Conservation (phyloP, 768 basidiomycete genomes). For the Mycena leptocephala region DNA sequence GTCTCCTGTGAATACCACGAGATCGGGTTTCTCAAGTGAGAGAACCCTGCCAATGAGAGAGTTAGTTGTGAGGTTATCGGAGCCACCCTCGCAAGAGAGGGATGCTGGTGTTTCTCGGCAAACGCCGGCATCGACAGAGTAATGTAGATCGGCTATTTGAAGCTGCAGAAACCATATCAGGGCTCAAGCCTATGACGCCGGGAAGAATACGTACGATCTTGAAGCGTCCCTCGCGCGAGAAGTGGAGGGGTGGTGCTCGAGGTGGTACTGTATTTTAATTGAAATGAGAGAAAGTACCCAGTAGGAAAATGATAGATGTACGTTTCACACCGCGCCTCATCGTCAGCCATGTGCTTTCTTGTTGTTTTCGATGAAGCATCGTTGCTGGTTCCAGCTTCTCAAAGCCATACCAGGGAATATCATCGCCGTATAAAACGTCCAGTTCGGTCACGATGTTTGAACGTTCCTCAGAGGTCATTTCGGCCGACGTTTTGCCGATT, state of each 20-base stretch:
- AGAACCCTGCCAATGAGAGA: conserved; percentile 79
- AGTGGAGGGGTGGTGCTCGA: conserved; percentile 84
- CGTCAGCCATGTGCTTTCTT: conserved; percentile 75
- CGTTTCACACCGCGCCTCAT: conserved; percentile 84
- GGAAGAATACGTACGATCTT: conserved; percentile 63
- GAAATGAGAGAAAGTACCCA: conserved; percentile 16
- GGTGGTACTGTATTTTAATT: conserved; percentile 68
- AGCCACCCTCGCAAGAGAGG: conserved; percentile 64
- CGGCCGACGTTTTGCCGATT: conserved; percentile 72
- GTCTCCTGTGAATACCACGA: conserved; percentile 95
- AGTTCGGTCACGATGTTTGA: conserved; percentile 88
- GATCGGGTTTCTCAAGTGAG: conserved; percentile 88
- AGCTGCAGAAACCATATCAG: conserved; percentile 45
- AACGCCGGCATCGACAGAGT: conserved; percentile 82
- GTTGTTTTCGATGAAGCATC: conserved; percentile 57
- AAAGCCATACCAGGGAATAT: conserved; percentile 90
- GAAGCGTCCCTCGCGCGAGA: conserved; percentile 88
- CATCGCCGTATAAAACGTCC: conserved; percentile 92
- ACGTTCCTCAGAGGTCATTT: conserved; percentile 74
- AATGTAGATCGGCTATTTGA: conserved; percentile 96
- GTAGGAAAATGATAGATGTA: conserved; percentile 51
- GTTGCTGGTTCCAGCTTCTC: conserved; percentile 78
- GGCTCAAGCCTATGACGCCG: not conserved
- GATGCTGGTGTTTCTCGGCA: conserved; percentile 83
- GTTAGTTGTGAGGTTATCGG: conserved; percentile 84